These are phyloP conservation scores for Kernera saxatilis DNA, from an alignment of 345 rosid genomes.

Conservation along the genomic window DNA sequence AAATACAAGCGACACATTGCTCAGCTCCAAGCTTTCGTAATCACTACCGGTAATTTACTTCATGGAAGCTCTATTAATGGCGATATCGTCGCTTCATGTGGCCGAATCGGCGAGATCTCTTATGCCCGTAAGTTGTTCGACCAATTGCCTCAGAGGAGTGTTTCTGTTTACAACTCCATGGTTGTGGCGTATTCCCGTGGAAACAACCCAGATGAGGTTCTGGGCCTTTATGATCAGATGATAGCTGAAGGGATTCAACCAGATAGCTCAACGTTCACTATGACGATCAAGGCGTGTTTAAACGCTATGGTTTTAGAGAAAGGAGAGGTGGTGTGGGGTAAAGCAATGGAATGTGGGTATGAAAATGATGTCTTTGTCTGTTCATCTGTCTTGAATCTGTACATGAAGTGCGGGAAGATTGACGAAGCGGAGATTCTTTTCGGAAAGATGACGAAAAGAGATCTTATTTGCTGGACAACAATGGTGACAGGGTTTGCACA, in stretches of 20 bases:
- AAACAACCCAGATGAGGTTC: constrained; percentile 36
- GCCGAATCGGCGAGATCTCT: constrained; percentile 29
- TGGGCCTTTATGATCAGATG: constrained; percentile 52
- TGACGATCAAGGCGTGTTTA: constrained; percentile 64
- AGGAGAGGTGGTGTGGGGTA: constrained; percentile 53
- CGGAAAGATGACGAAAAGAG: constrained; percentile 49
- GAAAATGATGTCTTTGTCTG: constrained; percentile 57
- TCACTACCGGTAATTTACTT: constrained; percentile 34
- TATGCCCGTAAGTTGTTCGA: constrained; percentile 58
- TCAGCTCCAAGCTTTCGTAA: constrained; percentile 43
- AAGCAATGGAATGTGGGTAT: constrained; percentile 56
- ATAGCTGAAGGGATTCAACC: constrained; percentile 43
- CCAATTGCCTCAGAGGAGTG: constrained; percentile 43
- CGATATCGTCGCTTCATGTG: constrained; percentile 34
- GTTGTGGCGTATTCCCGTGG: constrained; percentile 49
- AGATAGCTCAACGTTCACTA: constrained; percentile 71
- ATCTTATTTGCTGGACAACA: constrained; percentile 67
- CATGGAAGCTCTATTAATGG: constrained; percentile 18
- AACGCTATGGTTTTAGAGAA: constrained; percentile 35
- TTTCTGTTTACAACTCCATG: constrained; percentile 54
- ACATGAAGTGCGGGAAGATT: constrained; percentile 48
- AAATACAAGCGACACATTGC: constrained; percentile 29
- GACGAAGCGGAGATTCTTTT: constrained; percentile 49
- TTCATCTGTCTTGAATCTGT: constrained; percentile 70
- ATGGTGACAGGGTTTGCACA: constrained; percentile 59